Evolutionary conservation across 768 basidiomycete species (phyloP), one percentile per base, ranked within the genome.

Genomic region (Lentinula edodes): DNA sequence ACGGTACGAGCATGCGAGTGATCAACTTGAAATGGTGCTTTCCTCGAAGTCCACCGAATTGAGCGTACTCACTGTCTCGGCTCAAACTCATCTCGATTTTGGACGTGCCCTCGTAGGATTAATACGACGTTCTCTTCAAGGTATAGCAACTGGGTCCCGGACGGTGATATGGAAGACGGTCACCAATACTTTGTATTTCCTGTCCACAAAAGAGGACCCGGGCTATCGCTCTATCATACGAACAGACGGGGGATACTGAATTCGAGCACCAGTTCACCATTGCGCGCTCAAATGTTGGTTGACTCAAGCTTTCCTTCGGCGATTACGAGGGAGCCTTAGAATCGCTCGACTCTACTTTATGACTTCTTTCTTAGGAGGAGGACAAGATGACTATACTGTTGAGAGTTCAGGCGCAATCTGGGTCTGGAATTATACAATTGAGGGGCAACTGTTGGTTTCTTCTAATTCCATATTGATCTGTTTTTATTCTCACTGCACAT

Each of bases 221-320:
- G 34, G 86, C 89, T 0, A 91, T 93, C 13, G 62, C 72, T 3
- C 77, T 94, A 9, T 76, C 98, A 32, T 99, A 97, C 74, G 97
- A 98, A 71, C 86, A 89, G 58, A 84, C 83, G 13, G 97, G 98
- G 72, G 89, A 93, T 58, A 73, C 87, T 1, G 75, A 78, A 23
- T 84, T 92, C 10, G 97, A 98, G 72, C 75, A 79, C 53, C 86
- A 83, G 58, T 99, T 89, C 68, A 85, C 83, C 5, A 84, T 93
- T 43, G 91, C 95, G 0, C 90, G 94, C 64, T 76, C 84, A 23
- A 96, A 90, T 62, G 75, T 93, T 7, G 97, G 88, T 0, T 84
- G 97, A 8, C 71, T 96, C 28, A 80, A 83, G n/a, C 74, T 96
- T n/a, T 78, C 87, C 0, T 68, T 79, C 3, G 74, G 76, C 12